Conservation (phyloP, 106 monocot genomes). For the Dioscorea alata region DNA sequence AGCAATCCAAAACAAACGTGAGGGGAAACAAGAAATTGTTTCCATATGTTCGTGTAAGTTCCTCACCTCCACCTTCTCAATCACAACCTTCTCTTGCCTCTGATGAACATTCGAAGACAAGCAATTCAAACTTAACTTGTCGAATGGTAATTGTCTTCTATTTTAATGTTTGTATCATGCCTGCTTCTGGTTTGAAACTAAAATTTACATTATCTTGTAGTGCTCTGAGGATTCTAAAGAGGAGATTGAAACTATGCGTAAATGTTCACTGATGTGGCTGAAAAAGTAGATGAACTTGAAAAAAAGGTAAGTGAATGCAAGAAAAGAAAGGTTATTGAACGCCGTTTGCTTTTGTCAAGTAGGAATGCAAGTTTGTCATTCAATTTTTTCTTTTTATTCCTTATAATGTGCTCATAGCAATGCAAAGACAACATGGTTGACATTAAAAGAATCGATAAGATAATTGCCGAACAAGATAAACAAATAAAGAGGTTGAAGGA, state of each 20-base stretch:
- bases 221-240: background rate
- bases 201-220: background rate
- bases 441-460: background rate
- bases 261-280: background rate
- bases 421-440: background rate
- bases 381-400: background rate
- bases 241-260: background rate
- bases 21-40: too few species aligned
- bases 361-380: background rate
- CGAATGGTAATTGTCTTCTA: background rate
- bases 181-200: background rate
- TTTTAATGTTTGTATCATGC: background rate
- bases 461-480: background rate
- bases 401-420: background rate
- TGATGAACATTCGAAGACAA: background rate
- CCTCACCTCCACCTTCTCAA: too few species aligned
- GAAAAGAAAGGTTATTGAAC: background rate
- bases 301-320: background rate
- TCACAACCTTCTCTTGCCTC: too few species aligned
- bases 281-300: background rate
- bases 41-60: too few species aligned
- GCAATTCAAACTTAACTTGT: background rate
- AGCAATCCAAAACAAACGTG: too few species aligned
- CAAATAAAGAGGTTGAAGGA: background rate
- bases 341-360: background rate